These are phyloP conservation scores for Chrysosporium queenslandicum DNA, from an alignment of 2,329 filamentous ascomycete species.

Conservation along the genomic window DNA sequence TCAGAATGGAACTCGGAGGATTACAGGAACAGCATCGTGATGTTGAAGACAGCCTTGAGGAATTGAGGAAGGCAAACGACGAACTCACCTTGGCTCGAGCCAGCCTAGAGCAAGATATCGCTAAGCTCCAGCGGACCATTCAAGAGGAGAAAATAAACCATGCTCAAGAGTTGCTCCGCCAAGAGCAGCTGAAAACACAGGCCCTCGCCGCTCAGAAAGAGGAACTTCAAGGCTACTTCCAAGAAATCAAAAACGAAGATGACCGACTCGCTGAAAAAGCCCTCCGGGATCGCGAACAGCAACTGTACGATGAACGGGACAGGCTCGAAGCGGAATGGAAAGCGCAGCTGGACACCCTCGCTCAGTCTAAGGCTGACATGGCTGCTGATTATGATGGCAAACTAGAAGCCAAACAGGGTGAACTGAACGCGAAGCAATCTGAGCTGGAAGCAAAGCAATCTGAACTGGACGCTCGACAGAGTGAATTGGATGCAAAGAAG, in stretches of 20 bases:
- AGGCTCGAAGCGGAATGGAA: constrained; percentile 29
- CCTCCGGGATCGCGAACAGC: constrained; percentile 33
- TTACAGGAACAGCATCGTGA: constrained; percentile 46
- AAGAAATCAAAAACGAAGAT: constrained; percentile 38
- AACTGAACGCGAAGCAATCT: constrained; percentile 26
- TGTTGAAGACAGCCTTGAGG: constrained; percentile 38
- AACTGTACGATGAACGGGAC: constrained; percentile 35
- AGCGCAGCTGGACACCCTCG: constrained; percentile 31
- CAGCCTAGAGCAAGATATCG: constrained; percentile 36
- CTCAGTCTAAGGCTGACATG: constrained; percentile 29
- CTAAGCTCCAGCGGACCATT: constrained; percentile 29
- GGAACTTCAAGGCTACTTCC: constrained; percentile 39
- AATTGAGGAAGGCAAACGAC: constrained; percentile 37
- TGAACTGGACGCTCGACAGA: constrained; percentile 26
- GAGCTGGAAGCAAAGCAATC: constrained; percentile 24
- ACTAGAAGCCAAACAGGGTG: constrained; percentile 22
- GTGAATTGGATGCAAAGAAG: constrained; percentile 19
- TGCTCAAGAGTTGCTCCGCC: constrained; percentile 33
- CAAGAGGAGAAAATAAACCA: constrained; percentile 31
- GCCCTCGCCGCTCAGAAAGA: constrained; percentile 37
- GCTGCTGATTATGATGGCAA: constrained; percentile 29
- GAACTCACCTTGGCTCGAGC: constrained; percentile 38
- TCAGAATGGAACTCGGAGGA: constrained; percentile 43
- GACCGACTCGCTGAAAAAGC: constrained; percentile 31
- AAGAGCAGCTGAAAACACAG: constrained; percentile 27